These are phyloP conservation scores for Debaryomycetaceae sp. DNA, from an alignment of 1,139 yeast species.

Conservation along the genomic window DNA sequence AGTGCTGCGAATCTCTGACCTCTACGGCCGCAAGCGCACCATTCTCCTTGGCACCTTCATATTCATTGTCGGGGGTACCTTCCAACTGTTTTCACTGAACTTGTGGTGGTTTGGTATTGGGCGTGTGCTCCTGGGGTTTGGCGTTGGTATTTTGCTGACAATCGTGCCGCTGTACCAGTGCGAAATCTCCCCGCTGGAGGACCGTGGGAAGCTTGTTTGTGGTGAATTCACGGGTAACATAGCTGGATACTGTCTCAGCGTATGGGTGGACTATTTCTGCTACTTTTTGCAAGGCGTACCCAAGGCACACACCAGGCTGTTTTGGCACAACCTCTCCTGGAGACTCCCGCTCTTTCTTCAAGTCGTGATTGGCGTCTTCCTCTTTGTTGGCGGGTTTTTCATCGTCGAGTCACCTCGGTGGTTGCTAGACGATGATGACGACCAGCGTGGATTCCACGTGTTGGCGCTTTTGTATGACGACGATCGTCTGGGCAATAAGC, in stretches of 20 bases:
- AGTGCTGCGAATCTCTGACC: slow-evolving; percentile 45
- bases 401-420: slow-evolving; percentile 56
- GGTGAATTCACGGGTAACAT: slow-evolving; percentile 55
- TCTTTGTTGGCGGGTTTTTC: slow-evolving; percentile 49
- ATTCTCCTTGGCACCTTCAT: slow-evolving; percentile 45
- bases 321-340: slow-evolving; percentile 48
- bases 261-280: slow-evolving; percentile 53
- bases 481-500: slow-evolving; percentile 28
- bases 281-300: slow-evolving; percentile 43
- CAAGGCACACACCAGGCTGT: slow-evolving; percentile 17
- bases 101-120: slow-evolving; percentile 44
- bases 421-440: slow-evolving; percentile 47
- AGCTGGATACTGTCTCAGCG: slow-evolving; percentile 47
- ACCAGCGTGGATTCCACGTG: slow-evolving; percentile 60
- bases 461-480: slow-evolving; percentile 76
- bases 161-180: slow-evolving; percentile 54
- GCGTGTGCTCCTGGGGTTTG: slow-evolving; percentile 48
- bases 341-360: slow-evolving; percentile 49
- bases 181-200: slow-evolving; percentile 53
- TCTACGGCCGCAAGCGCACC: slow-evolving; percentile 45
- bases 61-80: slow-evolving; percentile 48
- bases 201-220: slow-evolving; percentile 51
- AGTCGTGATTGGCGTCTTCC: slow-evolving; percentile 40
- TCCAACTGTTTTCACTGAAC: slow-evolving; percentile 44
- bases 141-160: slow-evolving; percentile 50